phyloP scores from a whole-genome alignment of 2,329 filamentous ascomycete genomes.

The Fusarium fracticaudum region DNA sequence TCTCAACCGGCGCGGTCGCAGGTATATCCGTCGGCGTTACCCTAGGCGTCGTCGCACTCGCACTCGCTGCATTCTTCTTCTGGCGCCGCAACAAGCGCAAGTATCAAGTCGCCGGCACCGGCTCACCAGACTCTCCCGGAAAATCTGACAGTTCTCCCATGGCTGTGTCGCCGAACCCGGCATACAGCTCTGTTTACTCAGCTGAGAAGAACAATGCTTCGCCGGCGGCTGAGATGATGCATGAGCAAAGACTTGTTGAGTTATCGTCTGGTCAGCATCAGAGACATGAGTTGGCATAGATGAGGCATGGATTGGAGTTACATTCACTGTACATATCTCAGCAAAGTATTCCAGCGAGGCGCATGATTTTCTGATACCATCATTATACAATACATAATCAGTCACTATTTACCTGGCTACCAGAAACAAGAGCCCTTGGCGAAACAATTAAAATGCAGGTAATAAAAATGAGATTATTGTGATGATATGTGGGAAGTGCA shows the following conservation, averaged over 20 bases:
- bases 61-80: conserved; percentile 8
- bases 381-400: background rate
- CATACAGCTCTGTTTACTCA: background rate
- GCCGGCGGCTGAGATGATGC: background rate
- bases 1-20: conserved; percentile 18
- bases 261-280: background rate
- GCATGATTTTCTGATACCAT: background rate
- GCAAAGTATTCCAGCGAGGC: background rate
- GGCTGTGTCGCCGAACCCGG: background rate
- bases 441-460: background rate
- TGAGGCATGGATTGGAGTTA: background rate
- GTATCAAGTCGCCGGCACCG: background rate
- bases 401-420: background rate
- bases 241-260: background rate
- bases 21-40: conserved; percentile 7
- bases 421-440: fast-evolving
- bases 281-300: conserved; percentile 16
- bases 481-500: fast-evolving
- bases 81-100: conserved; percentile 23
- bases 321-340: background rate
- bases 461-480: background rate
- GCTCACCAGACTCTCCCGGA: background rate
- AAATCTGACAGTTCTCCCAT: background rate
- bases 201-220: background rate
- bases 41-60: conserved; percentile 11